These are phyloP conservation scores for Sporodiniella umbellata DNA, from an alignment of 371 early-diverging fungal species.

Conservation along the genomic window DNA sequence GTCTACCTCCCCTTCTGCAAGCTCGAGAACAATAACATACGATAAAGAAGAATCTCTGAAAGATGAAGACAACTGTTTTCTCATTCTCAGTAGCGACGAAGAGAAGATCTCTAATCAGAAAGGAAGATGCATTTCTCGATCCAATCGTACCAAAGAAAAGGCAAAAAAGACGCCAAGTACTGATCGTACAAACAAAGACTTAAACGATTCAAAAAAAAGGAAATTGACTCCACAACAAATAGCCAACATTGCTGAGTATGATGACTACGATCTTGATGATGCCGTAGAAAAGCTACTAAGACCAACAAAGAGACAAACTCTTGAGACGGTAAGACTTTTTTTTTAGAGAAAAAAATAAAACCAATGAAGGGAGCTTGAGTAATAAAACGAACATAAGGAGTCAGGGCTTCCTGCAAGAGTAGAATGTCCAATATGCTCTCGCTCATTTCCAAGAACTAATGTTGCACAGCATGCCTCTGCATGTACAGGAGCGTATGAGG, in stretches of 20 bases:
- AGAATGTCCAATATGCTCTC: conserved; percentile 9
- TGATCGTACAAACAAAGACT: neutral
- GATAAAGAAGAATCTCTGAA: no score
- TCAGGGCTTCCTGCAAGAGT: neutral
- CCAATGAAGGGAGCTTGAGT: no score
- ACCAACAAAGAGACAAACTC: neutral
- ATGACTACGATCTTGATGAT: conserved; percentile 1
- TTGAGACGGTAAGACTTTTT: neutral
- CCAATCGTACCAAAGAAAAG: neutral
- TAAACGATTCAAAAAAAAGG: neutral
- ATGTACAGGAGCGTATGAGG: conserved; percentile 1
- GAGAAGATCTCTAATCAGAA: neutral
- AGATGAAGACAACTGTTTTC: no score
- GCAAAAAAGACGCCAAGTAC: neutral
- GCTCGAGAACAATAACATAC: neutral
- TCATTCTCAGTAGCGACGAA: neutral
- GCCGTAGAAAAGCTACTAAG: neutral
- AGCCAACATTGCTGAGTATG: neutral
- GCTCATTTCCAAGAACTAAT: neutral
- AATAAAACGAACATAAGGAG: no score
- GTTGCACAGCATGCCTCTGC: conserved; percentile 1
- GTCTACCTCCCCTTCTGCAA: neutral
- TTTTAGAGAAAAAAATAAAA: neutral
- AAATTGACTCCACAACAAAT: neutral
- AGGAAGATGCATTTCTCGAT: neutral